A percentile compares a stretch with the other conserved stretches of the same genome.
Conservation (phyloP, 2,329 filamentous ascomycete species). For the Pseudonectria foliicola region DNA sequence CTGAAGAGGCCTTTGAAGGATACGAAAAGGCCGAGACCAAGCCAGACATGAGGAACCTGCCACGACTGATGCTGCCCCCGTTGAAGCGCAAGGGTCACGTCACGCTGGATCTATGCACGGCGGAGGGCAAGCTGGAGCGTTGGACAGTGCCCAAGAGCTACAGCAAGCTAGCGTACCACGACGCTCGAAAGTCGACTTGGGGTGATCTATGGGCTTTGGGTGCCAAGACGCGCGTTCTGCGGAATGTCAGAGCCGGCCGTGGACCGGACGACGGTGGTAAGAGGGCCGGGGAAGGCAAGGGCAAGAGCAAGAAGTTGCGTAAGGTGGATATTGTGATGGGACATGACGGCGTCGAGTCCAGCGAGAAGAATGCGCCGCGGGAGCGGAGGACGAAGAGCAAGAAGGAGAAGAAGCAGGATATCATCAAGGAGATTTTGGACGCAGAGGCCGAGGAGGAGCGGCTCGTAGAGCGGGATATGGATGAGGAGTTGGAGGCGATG, state of each 20-base stretch:
- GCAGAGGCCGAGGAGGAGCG: slow-evolving; percentile 27
- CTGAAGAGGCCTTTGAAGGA: slow-evolving; percentile 63
- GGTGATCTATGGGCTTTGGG: slow-evolving; percentile 94
- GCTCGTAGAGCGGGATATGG: slow-evolving; percentile 25
- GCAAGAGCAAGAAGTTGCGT: slow-evolving; percentile 31
- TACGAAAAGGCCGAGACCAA: slow-evolving; percentile 48
- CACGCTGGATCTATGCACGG: slow-evolving; percentile 84
- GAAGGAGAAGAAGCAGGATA: slow-evolving; percentile 29
- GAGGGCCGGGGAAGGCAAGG: slow-evolving; percentile 33
- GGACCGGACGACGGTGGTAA: slow-evolving; percentile 40
- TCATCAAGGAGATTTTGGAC: slow-evolving; percentile 34
- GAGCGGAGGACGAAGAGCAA: slow-evolving; percentile 36
- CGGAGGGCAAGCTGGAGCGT: slow-evolving; percentile 75
- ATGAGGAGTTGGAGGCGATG: slow-evolving; percentile 23
- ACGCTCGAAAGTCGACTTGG: slow-evolving; percentile 85
- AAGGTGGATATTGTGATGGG: slow-evolving; percentile 31
- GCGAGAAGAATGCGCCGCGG: slow-evolving; percentile 28
- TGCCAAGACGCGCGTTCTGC: slow-evolving; percentile 70
- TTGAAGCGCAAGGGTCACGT: slow-evolving; percentile 86
- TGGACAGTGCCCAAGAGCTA: slow-evolving; percentile 87
- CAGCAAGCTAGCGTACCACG: slow-evolving; percentile 76
- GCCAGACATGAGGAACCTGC: slow-evolving; percentile 61
- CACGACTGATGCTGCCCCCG: slow-evolving; percentile 69
- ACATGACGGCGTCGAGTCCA: slow-evolving; percentile 30
- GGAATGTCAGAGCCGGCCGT: slow-evolving; percentile 54